A percentile compares a stretch with the other conserved stretches of the same genome.
Conservation (phyloP, 176 grass and related monocot genomes). For the Typha latifolia region DNA sequence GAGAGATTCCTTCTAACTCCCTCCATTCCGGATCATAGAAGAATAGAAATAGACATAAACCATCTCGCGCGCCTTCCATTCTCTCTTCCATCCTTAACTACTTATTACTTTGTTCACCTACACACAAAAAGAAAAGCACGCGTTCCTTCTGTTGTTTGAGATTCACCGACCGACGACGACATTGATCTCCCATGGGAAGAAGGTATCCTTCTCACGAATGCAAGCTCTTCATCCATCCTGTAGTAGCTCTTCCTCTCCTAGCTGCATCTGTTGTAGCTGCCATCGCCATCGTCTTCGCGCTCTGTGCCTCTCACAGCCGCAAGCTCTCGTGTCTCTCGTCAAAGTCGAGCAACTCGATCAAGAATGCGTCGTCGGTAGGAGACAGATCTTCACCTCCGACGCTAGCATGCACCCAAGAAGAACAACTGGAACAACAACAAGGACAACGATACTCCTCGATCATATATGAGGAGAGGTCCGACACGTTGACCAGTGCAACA, state of each 20-base stretch:
- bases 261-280: slow-evolving; percentile 16
- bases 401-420: not conserved
- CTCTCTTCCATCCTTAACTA: not conserved
- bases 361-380: too few relatives aligned
- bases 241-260: not conserved
- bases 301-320: slow-evolving; percentile 36
- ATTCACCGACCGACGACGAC: too few relatives aligned
- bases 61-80: not conserved
- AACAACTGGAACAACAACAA: not conserved
- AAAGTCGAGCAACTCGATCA: too few relatives aligned
- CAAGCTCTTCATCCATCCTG: not conserved
- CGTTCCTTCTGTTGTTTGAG: not conserved
- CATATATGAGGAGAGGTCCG: not conserved
- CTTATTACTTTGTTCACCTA: not conserved
- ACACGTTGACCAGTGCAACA: not conserved
- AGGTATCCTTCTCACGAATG: not conserved
- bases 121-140: not conserved
- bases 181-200: slow-evolving; percentile 4
- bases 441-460: not conserved
- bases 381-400: too few relatives aligned
- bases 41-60: not conserved
- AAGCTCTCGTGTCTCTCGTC: not conserved
- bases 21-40: not conserved
- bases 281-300: slow-evolving; percentile 31
- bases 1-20: not conserved